Conservation (phyloP, 257 asterid species). For the Salvia rosmarinus region DNA sequence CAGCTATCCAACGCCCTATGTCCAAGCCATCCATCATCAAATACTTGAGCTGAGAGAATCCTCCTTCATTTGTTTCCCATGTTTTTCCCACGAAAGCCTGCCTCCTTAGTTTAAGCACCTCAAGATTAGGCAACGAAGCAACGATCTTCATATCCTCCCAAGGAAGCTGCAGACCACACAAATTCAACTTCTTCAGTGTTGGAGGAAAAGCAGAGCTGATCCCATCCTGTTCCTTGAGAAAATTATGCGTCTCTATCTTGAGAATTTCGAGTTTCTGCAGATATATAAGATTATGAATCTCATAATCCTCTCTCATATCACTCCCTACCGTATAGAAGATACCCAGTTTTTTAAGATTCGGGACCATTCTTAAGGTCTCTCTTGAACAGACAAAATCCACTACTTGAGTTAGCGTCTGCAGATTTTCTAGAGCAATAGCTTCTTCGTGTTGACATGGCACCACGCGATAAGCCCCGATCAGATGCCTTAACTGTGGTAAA, state of each 20-base stretch:
- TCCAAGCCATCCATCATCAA: neutral
- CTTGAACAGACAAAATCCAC: neutral
- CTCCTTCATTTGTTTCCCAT: conserved; percentile 8
- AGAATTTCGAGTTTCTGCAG: neutral
- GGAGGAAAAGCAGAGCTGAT: neutral
- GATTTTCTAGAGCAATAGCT: neutral
- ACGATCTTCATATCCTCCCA: neutral
- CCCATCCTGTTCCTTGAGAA: neutral
- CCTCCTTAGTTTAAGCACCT: neutral
- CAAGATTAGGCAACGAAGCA: neutral
- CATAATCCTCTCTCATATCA: too few species aligned
- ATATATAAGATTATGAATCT: neutral
- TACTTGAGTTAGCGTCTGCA: neutral
- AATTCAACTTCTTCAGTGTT: neutral
- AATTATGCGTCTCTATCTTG: neutral
- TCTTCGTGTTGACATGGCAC: too few species aligned
- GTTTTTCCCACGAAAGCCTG: neutral
- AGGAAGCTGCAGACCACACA: neutral
- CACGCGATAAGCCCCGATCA: too few species aligned
- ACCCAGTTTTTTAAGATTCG: too few species aligned
- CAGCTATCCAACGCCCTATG: neutral
- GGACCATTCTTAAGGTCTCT: neutral
- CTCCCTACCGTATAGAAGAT: too few species aligned
- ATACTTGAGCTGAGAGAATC: neutral
- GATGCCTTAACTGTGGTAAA: conserved; percentile 7